Percentiles rank a stretch among this genome's conserved stretches.
Conservation (phyloP, 352 stramenopile species). For the Blastocystis sp. region DNA sequence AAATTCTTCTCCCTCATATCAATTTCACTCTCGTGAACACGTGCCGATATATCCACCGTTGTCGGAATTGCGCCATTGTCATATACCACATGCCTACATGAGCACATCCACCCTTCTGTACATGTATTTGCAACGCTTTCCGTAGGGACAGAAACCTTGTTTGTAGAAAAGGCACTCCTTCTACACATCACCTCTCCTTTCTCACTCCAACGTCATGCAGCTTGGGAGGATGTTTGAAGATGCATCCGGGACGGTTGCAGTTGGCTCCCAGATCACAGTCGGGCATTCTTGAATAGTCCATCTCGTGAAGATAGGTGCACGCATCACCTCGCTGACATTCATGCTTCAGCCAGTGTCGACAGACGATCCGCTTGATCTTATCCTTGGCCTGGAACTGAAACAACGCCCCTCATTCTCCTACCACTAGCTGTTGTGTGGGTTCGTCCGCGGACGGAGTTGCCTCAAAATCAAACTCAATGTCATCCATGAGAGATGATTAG, state of each 20-base stretch:
- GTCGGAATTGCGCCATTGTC: background rate
- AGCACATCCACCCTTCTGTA: background rate
- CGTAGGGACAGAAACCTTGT: constrained; percentile 3
- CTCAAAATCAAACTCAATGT: background rate
- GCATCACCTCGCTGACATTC: constrained; percentile 13
- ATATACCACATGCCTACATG: background rate
- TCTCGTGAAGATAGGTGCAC: background rate
- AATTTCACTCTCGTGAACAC: background rate
- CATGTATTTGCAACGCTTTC: background rate
- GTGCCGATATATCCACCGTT: background rate
- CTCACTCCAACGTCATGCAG: background rate
- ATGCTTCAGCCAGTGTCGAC: background rate
- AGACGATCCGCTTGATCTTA: background rate
- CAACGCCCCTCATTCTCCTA: background rate
- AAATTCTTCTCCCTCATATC: background rate
- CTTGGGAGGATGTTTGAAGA: background rate
- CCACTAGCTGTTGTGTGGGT: background rate
- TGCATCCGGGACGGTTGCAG: background rate
- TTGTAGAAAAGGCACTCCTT: constrained; percentile 24
- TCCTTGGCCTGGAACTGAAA: background rate
- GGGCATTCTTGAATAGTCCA: background rate
- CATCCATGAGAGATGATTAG: background rate
- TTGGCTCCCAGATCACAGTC: background rate
- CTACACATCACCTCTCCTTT: background rate
- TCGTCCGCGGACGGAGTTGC: background rate